Evolutionary conservation across 1,139 yeast species (phyloP).

Genomic region (Eremothecium coryli): DNA sequence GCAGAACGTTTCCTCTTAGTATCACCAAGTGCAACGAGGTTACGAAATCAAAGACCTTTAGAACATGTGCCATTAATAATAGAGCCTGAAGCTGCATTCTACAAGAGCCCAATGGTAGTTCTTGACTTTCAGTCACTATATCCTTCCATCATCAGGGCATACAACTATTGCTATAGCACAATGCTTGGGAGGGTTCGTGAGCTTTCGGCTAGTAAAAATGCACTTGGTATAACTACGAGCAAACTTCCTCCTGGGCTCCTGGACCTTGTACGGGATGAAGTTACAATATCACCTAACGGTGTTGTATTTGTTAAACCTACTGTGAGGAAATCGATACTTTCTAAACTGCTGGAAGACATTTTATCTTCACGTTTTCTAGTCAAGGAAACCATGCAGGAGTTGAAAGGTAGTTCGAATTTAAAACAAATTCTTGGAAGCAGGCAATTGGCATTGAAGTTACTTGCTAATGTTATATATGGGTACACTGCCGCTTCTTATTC

Average conservation of each 20-base stretch:
- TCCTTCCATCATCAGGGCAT: slow-evolving; percentile 87
- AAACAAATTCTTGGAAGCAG: slow-evolving; percentile 46
- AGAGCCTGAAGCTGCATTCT: slow-evolving; percentile 83
- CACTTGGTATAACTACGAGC: slow-evolving; percentile 44
- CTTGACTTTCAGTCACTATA: slow-evolving; percentile 89
- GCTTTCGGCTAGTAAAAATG: slow-evolving; percentile 40
- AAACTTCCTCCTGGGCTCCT: slow-evolving; percentile 50
- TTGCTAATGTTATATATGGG: slow-evolving; percentile 95
- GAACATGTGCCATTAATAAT: slow-evolving; percentile 83
- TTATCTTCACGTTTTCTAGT: slow-evolving; percentile 71
- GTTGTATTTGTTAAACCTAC: slow-evolving; percentile 59
- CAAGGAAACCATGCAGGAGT: slow-evolving; percentile 58
- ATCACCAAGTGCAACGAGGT: slow-evolving; percentile 77
- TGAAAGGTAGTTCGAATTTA: slow-evolving; percentile 37
- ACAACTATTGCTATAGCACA: slow-evolving; percentile 86
- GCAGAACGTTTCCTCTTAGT: slow-evolving; percentile 61
- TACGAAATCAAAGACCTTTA: slow-evolving; percentile 74
- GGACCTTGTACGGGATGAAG: slow-evolving; percentile 42
- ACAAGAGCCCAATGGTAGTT: slow-evolving; percentile 82
- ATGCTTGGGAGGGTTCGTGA: slow-evolving; percentile 61
- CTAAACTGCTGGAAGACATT: slow-evolving; percentile 78
- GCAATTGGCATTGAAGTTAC: slow-evolving; percentile 77
- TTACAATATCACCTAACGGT: slow-evolving; percentile 81
- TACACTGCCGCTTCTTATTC: slow-evolving; percentile 91
- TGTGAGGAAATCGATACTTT: slow-evolving; percentile 62